Evolutionary conservation across 495 filamentous ascomycete species (phyloP), one percentile per base, ranked within the genome.

Genomic region (Chlorociboria aeruginascens): DNA sequence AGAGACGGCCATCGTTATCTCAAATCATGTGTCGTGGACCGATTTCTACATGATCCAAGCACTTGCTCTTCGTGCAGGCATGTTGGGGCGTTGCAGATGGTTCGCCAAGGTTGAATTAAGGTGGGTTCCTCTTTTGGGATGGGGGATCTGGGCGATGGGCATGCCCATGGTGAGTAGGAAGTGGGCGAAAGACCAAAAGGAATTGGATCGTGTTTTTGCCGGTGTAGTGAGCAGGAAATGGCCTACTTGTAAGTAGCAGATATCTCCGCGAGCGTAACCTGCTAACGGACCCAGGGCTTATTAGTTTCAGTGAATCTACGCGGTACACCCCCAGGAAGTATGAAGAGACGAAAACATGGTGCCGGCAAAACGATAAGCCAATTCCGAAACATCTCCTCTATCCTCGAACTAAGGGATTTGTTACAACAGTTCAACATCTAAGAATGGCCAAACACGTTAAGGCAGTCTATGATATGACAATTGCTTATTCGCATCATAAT

Each of bases 31-130:
- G 31, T 65, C 63, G 39, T 79, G 76, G 75, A 64, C 69, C 25
- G 76, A 78, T 57, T 77, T 79, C 59, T 79, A 75, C 61, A 66
- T 79, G 63, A 72, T 78, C 49, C 76, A 79, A 55, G 67, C 66
- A 25, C 58, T 78, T 11, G 75, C 74, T 28, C 41, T 66, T n/a
- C 61, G 58, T 38, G 56, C 70, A 6, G 67, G 68, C 32, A 80
- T 79, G 76, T 62, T 78, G n/a, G 66, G 70, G 8, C 62, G 68
- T 30, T 74, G 72, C 55, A 67, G 73, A 30, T 79, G 71, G 66
- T 78, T 78, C 59, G 70, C 73, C 28, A 79, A 79, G 60, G 64
- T 67, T 39, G 65, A 75, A 56, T 61, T 79, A 40, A 61, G 66
- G 25, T 64, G 66, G 62, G 72, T 80, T 14, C 74, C 76, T 32